Evolutionary conservation across 495 filamentous ascomycete species (phyloP).

Genomic region (Aspergillus homomorphus): DNA sequence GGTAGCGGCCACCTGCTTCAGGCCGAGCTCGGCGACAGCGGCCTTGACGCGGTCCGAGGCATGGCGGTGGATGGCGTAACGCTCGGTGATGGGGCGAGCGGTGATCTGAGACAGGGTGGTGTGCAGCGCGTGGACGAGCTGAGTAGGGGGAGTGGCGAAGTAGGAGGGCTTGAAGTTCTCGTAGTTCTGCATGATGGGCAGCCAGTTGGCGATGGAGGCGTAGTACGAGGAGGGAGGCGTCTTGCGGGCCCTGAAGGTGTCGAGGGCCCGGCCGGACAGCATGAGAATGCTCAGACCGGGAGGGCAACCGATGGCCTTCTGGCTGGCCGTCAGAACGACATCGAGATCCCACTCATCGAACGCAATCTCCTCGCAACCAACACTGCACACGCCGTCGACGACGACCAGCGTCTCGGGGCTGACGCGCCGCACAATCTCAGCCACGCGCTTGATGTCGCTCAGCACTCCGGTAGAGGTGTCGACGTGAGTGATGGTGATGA

Average conservation of each 20-base stretch:
- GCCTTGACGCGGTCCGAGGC: constrained; percentile 81
- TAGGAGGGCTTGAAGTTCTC: constrained; percentile 95
- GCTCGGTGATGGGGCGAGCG: constrained; percentile 67
- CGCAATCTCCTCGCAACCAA: constrained; percentile 89
- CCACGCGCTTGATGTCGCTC: constrained; percentile 79
- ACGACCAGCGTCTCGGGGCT: constrained; percentile 87
- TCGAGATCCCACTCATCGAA: constrained; percentile 96
- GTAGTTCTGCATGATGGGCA: constrained; percentile 98
- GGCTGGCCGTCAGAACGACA: constrained; percentile 86
- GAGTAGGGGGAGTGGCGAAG: constrained; percentile 93
- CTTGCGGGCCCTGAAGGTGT: constrained; percentile 73
- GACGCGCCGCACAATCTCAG: constrained; percentile 76
- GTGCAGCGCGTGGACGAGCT: constrained; percentile 91
- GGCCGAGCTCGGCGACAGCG: constrained; percentile 69
- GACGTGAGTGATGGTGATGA: constrained; percentile 91
- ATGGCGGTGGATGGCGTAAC: constrained; percentile 74
- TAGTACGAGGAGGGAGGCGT: constrained; percentile 83
- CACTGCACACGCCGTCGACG: constrained; percentile 95
- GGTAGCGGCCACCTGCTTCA: constrained; percentile 79
- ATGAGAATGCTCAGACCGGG: constrained; percentile 91
- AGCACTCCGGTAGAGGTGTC: constrained; percentile 96
- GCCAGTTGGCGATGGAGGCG: constrained; percentile 94
- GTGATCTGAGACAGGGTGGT: constrained; percentile 89
- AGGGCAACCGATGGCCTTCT: constrained; percentile 95
- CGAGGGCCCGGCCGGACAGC: constrained; percentile 85